These are phyloP conservation scores for Podospora bellae-mahoneyi DNA, from an alignment of 495 filamentous ascomycete species.

Conservation along the genomic window DNA sequence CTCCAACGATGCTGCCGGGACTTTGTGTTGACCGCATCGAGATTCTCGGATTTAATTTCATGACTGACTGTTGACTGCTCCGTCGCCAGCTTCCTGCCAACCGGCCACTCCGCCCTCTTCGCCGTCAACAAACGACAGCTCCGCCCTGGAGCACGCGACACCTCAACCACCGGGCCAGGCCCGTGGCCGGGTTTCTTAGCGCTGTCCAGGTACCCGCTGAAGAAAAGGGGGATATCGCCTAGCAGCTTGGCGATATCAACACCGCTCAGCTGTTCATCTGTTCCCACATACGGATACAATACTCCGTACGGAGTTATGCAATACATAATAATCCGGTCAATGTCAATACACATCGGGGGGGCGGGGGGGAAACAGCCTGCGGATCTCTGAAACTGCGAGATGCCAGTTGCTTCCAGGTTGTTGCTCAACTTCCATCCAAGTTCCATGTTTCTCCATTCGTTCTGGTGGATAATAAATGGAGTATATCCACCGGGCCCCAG, in stretches of 20 bases:
- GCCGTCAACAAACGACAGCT: not conserved
- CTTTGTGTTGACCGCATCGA: not conserved
- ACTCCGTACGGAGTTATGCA: too few relatives aligned
- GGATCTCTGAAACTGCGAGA: not conserved
- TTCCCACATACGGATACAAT: not conserved
- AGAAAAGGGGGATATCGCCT: not conserved
- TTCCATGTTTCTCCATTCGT: not conserved
- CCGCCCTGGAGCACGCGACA: not conserved
- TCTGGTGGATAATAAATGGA: not conserved
- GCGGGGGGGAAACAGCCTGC: too few relatives aligned
- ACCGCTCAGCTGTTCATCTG: not conserved
- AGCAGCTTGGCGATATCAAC: not conserved
- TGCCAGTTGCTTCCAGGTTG: not conserved
- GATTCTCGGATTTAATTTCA: too few relatives aligned
- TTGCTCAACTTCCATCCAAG: not conserved
- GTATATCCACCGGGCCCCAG: not conserved
- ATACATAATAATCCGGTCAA: too few relatives aligned
- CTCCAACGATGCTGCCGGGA: not conserved
- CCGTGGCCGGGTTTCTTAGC: not conserved
- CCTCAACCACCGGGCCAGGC: not conserved
- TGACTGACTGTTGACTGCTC: too few relatives aligned
- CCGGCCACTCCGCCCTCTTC: not conserved
- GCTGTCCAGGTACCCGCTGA: not conserved
- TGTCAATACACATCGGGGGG: too few relatives aligned
- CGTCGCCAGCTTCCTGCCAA: too few relatives aligned